Conservation (phyloP, 352 stramenopile genomes). For the Globisporangium recalcitrans region DNA sequence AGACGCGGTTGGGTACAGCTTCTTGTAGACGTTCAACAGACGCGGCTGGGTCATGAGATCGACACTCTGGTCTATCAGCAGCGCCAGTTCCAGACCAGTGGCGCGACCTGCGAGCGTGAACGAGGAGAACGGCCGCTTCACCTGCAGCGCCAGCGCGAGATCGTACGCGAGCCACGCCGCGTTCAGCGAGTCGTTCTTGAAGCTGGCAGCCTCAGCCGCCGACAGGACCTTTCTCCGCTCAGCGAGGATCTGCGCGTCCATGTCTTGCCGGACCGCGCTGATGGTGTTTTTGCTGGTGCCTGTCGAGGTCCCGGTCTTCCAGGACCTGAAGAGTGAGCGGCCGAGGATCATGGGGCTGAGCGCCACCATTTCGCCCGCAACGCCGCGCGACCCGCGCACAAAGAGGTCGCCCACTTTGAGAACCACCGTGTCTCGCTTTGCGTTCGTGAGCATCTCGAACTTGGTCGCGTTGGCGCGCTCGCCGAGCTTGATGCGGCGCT, state of each 20-base stretch:
- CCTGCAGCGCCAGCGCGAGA: background rate
- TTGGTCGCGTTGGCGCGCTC: background rate
- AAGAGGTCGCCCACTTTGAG: background rate
- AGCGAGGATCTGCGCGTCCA: background rate
- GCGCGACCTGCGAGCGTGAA: background rate
- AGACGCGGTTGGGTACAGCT: background rate
- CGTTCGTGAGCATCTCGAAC: background rate
- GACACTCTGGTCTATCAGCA: background rate
- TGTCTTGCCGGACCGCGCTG: background rate
- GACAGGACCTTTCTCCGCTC: background rate
- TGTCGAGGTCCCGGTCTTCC: background rate
- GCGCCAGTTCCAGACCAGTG: background rate
- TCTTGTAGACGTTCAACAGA: background rate
- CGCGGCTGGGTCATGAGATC: background rate
- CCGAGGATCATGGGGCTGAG: constrained; percentile 3
- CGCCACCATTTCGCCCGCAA: background rate
- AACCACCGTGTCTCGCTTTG: background rate
- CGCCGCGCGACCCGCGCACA: background rate
- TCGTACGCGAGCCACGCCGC: constrained; percentile 3
- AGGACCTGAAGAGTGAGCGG: background rate
- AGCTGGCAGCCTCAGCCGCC: background rate
- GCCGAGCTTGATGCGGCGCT: background rate
- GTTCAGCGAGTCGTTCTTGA: constrained; percentile 2
- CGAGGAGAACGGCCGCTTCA: background rate
- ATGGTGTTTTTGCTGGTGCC: background rate